Evolutionary conservation across 495 filamentous ascomycete genomes (phyloP), one percentile per base, ranked within the genome.

Genomic region (Xylaria castorea): DNA sequence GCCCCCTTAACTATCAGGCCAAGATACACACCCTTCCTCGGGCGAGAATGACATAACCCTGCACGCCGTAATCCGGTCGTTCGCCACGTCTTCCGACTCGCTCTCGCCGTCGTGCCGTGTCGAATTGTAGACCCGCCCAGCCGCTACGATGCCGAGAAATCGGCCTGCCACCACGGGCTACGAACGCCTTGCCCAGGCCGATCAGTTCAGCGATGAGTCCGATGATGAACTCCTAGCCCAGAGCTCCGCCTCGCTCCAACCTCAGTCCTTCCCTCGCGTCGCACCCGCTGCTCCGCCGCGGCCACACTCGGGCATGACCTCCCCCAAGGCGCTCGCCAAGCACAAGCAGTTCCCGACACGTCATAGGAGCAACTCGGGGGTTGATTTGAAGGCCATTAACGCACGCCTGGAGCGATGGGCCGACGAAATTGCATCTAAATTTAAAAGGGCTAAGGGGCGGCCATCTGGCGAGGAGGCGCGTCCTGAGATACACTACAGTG

Each of bases 311-410:
- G 85, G 86, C 77, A 91, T 92, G 89, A 79, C 85, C 57, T 83
- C 84, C 20, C 87, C 89, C 71, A 84, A 83, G 74, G 70, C 68
- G 27, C 70, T 66, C 30, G 11, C 73, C 71, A 83, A 83, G 60
- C 80, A 82, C 44, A 81, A 85, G 55, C 79, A 80, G 40, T 83
- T 90, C 55, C 68, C 76, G 27, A 88, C 89, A 63, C 84, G 85
- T 53, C 86, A 91, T 73, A 91, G 94, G 71, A 97, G 94, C 78
- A 93, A 90, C 70, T 94, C 94, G 38, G 95, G 94, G 5, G 96
- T 98, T 14, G 96, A 99, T 80, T 95, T 99, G 76, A 98, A 98
- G 81, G 96, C 95, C 72, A 98, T 99, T 81, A 99, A 99, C 83
- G 95, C 96, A 68, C 90, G 96, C 61, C 85, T 99, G 25, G 96